Percentiles rank a stretch among this genome's conserved stretches.
Evolutionary conservation across 495 filamentous ascomycete genomes (phyloP).

Genomic region (Xylaria bambusicola): DNA sequence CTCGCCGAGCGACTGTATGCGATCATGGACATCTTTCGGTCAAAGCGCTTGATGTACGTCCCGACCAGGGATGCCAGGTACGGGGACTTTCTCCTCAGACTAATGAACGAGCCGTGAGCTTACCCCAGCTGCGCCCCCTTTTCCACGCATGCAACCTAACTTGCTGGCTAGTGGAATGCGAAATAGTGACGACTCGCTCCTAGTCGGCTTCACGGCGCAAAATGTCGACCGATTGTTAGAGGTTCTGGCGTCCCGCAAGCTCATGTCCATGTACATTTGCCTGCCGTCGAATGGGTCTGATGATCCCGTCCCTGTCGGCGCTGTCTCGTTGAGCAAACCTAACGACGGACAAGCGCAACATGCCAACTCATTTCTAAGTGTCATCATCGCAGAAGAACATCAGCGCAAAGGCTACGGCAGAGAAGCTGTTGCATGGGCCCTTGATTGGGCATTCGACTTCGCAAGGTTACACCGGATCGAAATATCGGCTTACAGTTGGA

Average conservation of each 20-base stretch:
- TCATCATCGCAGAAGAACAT: constrained; percentile 28
- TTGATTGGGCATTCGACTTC: constrained; percentile 47
- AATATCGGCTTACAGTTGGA: constrained; percentile 38
- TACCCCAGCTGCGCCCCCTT: neutral
- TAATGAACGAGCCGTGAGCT: constrained; percentile 3
- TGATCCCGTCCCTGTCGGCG: neutral
- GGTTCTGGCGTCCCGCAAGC: constrained; percentile 1
- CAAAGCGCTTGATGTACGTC: neutral
- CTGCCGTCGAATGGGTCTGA: neutral
- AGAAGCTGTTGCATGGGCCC: constrained; percentile 50
- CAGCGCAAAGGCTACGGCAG: constrained; percentile 48
- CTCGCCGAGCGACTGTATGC: too few species aligned
- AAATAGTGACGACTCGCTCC: neutral
- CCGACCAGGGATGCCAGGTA: neutral
- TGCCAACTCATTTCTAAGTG: neutral
- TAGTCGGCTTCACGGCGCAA: neutral
- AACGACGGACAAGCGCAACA: neutral
- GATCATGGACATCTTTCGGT: neutral
- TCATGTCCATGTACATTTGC: constrained; percentile 4
- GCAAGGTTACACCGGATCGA: constrained; percentile 44
- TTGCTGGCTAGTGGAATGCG: neutral
- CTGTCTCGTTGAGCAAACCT: constrained; percentile 5
- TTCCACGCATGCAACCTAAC: neutral
- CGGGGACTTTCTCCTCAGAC: neutral
- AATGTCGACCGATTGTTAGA: neutral